A percentile compares a stretch with the other conserved stretches of the same genome.
phyloP scores from a whole-genome alignment of 1,139 yeast genomes.

The Hyphopichia khmerensis region DNA sequence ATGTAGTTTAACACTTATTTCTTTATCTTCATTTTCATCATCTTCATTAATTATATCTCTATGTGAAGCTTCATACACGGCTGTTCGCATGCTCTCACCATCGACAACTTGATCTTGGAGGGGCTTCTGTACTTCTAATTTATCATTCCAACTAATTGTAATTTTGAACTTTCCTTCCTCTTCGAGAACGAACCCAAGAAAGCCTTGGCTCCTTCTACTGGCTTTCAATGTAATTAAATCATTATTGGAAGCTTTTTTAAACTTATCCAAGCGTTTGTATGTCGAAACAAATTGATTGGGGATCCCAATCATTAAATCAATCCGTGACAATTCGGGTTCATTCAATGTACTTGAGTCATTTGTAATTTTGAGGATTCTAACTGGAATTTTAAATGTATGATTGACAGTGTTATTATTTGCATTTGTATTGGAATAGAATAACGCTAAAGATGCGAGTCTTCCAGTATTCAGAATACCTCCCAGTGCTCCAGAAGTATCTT shows the following conservation, averaged over 20 bases:
- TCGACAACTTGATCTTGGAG: conserved; percentile 10
- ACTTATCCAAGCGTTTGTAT: conserved; percentile 57
- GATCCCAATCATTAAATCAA: conserved; percentile 50
- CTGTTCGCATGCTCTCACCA: conserved; percentile 9
- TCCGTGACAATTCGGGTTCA: conserved; percentile 50
- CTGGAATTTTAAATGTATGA: conserved; percentile 62
- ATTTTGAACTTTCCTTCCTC: conserved; percentile 55
- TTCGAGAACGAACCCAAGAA: conserved; percentile 48
- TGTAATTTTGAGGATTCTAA: conserved; percentile 46
- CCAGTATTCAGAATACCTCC: conserved; percentile 24
- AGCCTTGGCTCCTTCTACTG: conserved; percentile 34
- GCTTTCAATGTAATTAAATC: conserved; percentile 36
- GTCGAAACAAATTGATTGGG: conserved; percentile 48
- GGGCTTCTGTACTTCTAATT: conserved; percentile 35
- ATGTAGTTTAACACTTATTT: conserved; percentile 43
- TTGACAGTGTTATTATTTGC: conserved; percentile 38
- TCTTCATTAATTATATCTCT: conserved; percentile 12
- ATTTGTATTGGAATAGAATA: conserved; percentile 44
- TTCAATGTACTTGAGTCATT: conserved; percentile 37
- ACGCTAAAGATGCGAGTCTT: conserved; percentile 51
- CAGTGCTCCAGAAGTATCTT: conserved; percentile 32
- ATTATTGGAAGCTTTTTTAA: conserved; percentile 35
- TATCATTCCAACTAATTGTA: conserved; percentile 58
- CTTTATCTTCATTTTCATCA: conserved; percentile 28
- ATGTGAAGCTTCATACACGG: neutral